Base-by-base conservation (phyloP, 768 basidiomycete species). In the Lentinus tigrinus region DNA sequence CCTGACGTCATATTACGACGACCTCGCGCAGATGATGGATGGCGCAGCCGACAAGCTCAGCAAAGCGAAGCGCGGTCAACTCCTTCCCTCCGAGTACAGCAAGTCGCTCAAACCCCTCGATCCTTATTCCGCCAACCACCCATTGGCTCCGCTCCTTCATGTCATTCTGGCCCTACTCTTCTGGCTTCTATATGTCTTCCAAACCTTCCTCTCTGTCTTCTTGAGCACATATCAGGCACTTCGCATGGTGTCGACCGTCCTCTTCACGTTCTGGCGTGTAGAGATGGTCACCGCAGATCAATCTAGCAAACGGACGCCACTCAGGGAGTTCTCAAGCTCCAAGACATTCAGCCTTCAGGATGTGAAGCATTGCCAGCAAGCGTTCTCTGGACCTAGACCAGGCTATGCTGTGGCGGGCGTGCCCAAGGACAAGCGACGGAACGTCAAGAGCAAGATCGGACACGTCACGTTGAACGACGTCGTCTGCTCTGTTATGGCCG, bases 381-480 rank as follows among this genome's bases (percentile, higher is more conserved):
- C 66, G 38, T 67, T 67, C 44, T 67, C 66, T 1, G 66, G 66
- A 4, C 48, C 52, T 3, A 39, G 52, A 2, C 65, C 65, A 19
- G 65, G 65, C 5, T 56, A 46, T 24, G 56, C 57, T n/a, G 56
- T 59, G 17, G 58, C 47, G 19, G 61, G 63, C 17, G 62, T 63
- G 26, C 62, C 62, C n/a, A 57, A 48, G 31, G 58, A 64, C 23
- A 21, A 57, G 46, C 52, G 62, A 3, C 60, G 52, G 43, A 58
- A 60, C 16, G 58, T 36, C 31, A 31, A 43, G 55, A 47, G 48
- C 26, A 52, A 56, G 28, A 49, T 52, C 3, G 58, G 59, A 19
- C 66, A 67, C 42, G 64, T 67, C 24, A 67, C 66, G 37, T 43
- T 67, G 21, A 67, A 67, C 56, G 66, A 67, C 49, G 60, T 67